These are phyloP conservation scores for Mycosphaerella arachidis DNA, from an alignment of 2,329 filamentous ascomycete genomes.

Conservation along the genomic window DNA sequence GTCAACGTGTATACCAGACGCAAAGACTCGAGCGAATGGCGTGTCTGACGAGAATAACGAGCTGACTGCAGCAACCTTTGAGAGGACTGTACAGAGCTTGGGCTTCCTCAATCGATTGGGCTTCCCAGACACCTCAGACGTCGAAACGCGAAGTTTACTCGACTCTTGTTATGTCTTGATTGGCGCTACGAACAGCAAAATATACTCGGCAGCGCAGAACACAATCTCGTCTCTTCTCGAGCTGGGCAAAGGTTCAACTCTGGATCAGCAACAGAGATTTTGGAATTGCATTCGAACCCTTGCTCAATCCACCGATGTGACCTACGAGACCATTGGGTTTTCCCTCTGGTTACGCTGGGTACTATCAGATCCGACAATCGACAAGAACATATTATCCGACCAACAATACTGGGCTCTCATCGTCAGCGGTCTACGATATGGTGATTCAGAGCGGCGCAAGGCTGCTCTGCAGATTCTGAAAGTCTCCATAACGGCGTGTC, in stretches of 20 bases:
- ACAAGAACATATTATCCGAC: conserved; percentile 7
- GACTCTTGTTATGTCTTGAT: conserved; percentile 13
- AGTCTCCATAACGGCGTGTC: conserved; percentile 36
- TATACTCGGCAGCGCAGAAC: conserved; percentile 12
- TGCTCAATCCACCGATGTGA: conserved; percentile 3
- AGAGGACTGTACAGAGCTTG: conserved; percentile 1
- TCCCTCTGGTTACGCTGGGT: conserved; percentile 28
- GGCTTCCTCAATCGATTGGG: conserved; percentile 7
- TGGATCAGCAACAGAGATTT: conserved; percentile 5
- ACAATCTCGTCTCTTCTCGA: conserved; percentile 8
- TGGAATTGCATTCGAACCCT: conserved; percentile 18
- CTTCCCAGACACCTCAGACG: background rate
- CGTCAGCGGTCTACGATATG: conserved; percentile 37
- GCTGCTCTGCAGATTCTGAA: conserved; percentile 44
- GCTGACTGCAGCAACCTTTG: background rate
- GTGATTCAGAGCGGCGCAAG: conserved; percentile 45
- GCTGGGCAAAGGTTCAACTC: background rate
- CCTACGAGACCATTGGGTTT: conserved; percentile 20
- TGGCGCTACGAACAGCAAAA: conserved; percentile 6
- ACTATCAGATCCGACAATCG: conserved; percentile 4
- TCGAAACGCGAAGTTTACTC: conserved; percentile 1
- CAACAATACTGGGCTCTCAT: conserved; percentile 40
- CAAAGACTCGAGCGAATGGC: background rate
- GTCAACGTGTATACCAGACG: background rate
- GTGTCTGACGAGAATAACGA: background rate